A percentile compares a stretch with the other conserved stretches of the same genome.
These are phyloP conservation scores for Paulownia fortunei DNA, from an alignment of 257 asterid species.

Conservation along the genomic window DNA sequence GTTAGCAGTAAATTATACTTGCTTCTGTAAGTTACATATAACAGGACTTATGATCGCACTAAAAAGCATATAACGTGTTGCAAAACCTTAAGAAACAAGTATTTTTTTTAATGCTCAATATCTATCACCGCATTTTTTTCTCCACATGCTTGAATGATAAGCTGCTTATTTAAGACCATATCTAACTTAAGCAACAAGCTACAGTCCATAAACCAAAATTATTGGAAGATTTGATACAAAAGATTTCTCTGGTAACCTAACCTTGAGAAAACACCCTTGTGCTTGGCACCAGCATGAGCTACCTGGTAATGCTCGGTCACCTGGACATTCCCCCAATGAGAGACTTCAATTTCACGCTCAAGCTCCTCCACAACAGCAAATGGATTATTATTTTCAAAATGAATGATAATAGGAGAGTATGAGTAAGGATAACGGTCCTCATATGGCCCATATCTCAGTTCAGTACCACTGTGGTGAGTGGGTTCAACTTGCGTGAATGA, in stretches of 20 bases:
- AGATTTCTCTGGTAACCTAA: constrained; percentile 36
- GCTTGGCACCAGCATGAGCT: constrained; percentile 94
- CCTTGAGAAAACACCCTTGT: constrained; percentile 96
- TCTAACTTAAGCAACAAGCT: constrained; percentile 13
- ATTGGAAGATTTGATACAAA: constrained; percentile 2
- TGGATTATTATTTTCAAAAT: constrained; percentile 89
- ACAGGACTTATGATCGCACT: background rate
- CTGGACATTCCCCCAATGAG: constrained; percentile 98
- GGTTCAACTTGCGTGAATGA: constrained; percentile 92
- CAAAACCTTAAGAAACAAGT: background rate
- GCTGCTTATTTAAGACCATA: background rate
- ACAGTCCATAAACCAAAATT: background rate
- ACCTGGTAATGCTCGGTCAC: constrained; percentile 84
- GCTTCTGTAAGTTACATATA: constrained; percentile 17
- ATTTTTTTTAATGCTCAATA: background rate
- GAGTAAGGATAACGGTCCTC: constrained; percentile 68
- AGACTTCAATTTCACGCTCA: constrained; percentile 95
- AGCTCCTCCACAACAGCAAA: constrained; percentile 99
- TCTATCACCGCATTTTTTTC: background rate
- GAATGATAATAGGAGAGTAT: constrained; percentile 68
- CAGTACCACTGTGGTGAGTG: constrained; percentile 64
- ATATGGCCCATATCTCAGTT: constrained; percentile 90
- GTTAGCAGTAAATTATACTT: constrained; percentile 1
- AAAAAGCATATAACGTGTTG: background rate
- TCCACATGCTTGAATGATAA: background rate